Base-by-base conservation (phyloP, 306 rosid genomes). In the Medicago ruthenica region DNA sequence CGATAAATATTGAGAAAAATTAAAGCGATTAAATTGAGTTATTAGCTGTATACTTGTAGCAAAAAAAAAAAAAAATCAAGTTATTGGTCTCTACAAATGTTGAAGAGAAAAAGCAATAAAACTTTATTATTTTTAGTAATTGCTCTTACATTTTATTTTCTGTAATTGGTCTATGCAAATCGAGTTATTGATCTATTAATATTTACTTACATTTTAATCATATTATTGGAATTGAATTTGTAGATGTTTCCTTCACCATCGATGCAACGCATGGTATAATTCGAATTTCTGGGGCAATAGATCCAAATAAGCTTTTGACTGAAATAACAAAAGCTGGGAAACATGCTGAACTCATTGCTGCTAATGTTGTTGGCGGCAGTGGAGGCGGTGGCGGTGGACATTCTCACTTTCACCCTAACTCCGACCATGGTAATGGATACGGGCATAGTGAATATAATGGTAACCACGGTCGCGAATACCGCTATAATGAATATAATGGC, bases 171-270 rank as follows among this genome's bases (percentile, higher is more conserved):
- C 2, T 14, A 21, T 21, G 22, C 22, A 21, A 21, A 21, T 21
- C 22, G 22, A 21, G 1, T 21, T 21, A 21, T 21, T 21, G 22
- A 21, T 21, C 1, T 27, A 3, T 27, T 4, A 5, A 6, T 31
- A 8, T 40, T 69, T 59, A 17, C 17, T 9, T 14, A 9, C 1
- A 15, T n/a, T 71, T 18, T 55, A 13, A 16, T 20, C 22, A 21
- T 6, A 17, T 36, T 48, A 21, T 12, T 47, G 3, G n/a, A 39
- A 53, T 40, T 50, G 34, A 42, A 62, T 21, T 66, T 59, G 34
- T 62, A 81, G 84, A 60, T 67, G 76, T 81, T 6, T 81, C 81
- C 3, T 81, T 41, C 54, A 76, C 12, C 69, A 81, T 75, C 20
- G 78, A 81, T 20, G 34, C 62, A 17, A 2, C 22, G 14, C 61